A percentile compares a stretch with the other conserved stretches of the same genome.
These are phyloP conservation scores for Aspergillus bombycis DNA, from an alignment of 2,329 filamentous ascomycete species.

Conservation along the genomic window DNA sequence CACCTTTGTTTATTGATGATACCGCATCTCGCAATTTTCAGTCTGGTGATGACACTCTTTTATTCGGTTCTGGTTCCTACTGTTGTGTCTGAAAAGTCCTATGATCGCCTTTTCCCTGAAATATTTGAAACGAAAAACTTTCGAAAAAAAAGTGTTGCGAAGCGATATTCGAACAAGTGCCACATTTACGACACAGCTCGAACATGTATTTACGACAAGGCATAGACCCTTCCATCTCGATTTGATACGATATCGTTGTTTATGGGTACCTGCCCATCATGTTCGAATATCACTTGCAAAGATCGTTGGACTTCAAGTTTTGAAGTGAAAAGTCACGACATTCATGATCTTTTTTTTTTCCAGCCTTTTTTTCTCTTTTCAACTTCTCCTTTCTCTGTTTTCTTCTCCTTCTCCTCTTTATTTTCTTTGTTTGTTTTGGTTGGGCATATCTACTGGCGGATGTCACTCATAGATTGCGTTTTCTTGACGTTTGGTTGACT, in stretches of 20 bases:
- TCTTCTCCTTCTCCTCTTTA: conserved; percentile 20
- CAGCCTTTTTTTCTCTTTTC: conserved; percentile 19
- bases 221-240: conserved; percentile 8
- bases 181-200: conserved; percentile 20
- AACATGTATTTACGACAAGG: conserved; percentile 20
- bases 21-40: conserved; percentile 30
- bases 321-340: conserved; percentile 38
- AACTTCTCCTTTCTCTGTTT: neutral
- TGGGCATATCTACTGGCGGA: conserved; percentile 43
- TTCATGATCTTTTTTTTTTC: conserved; percentile 34
- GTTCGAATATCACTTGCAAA: conserved; percentile 18
- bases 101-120: conserved; percentile 33
- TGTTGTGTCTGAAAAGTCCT: conserved; percentile 35
- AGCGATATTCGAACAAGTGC: conserved; percentile 31
- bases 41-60: conserved; percentile 32
- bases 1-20: conserved; percentile 31
- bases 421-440: conserved; percentile 33
- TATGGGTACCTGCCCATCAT: conserved; percentile 20
- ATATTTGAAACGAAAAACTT: conserved; percentile 34
- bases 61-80: conserved; percentile 36
- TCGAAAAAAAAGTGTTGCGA: conserved; percentile 34
- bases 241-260: conserved; percentile 24
- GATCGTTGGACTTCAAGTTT: conserved; percentile 21
- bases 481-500: conserved; percentile 32
- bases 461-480: conserved; percentile 43